Conservation (phyloP, 257 asterid species). For the Solanum dulcamara region DNA sequence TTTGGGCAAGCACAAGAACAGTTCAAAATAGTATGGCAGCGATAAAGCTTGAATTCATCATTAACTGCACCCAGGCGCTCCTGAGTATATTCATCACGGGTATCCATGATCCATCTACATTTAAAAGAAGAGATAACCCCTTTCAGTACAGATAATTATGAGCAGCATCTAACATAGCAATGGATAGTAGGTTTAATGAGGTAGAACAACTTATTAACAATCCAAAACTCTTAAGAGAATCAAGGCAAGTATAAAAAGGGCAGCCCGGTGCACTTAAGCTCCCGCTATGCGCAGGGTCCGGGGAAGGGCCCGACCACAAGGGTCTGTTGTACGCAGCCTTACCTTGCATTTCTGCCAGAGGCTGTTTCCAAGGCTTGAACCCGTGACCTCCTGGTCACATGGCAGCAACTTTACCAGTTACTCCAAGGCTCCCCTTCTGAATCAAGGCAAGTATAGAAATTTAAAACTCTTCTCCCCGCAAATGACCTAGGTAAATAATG, state of each 20-base stretch:
- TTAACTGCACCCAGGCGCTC: slow-evolving; percentile 77
- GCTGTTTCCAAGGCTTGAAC: too few relatives aligned
- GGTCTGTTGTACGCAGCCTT: too few relatives aligned
- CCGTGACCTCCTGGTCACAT: too few relatives aligned
- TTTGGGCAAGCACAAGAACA: slow-evolving; percentile 92
- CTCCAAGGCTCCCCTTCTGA: too few relatives aligned
- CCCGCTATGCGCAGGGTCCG: too few relatives aligned
- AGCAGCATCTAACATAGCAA: neutral
- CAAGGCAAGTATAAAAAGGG: neutral
- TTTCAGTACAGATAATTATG: neutral
- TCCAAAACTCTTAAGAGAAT: neutral
- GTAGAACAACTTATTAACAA: neutral
- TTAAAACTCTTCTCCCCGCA: neutral
- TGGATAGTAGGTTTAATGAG: neutral
- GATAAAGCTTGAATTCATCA: slow-evolving; percentile 78
- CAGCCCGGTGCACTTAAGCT: too few relatives aligned
- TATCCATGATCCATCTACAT: slow-evolving; percentile 95
- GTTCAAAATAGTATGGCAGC: slow-evolving; percentile 86
- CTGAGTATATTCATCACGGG: slow-evolving; percentile 80
- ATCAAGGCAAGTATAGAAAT: neutral
- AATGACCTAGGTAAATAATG: neutral
- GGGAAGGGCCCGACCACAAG: too few relatives aligned
- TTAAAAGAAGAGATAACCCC: neutral
- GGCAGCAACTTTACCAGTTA: too few relatives aligned
- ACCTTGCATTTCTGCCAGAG: too few relatives aligned